Percentiles rank a stretch among this genome's conserved stretches.
phyloP scores from a whole-genome alignment of 2,329 filamentous ascomycete genomes.

The Periconia macrospinosa region DNA sequence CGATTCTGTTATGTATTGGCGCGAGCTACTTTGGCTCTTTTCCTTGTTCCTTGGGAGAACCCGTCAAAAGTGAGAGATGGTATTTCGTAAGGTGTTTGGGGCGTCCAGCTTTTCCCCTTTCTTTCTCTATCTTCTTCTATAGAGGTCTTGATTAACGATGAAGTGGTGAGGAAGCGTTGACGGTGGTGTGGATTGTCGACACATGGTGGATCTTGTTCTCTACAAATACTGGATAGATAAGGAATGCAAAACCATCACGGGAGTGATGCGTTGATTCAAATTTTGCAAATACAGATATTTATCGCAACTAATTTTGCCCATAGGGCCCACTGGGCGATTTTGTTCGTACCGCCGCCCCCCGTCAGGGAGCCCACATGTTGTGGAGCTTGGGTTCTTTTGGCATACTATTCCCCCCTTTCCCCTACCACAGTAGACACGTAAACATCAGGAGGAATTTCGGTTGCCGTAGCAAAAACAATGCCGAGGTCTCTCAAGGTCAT shows the following conservation, averaged over 20 bases:
- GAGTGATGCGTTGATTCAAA: not conserved
- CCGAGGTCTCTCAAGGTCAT: not conserved
- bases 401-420: too few species aligned
- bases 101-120: slow-evolving; percentile 9
- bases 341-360: too few species aligned
- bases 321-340: too few species aligned
- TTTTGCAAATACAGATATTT: not conserved
- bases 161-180: slow-evolving; percentile 7
- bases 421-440: too few species aligned
- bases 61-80: slow-evolving; percentile 28
- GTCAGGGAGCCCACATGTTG: too few species aligned
- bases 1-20: slow-evolving; percentile 15
- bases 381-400: too few species aligned
- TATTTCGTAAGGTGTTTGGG: slow-evolving; percentile 21
- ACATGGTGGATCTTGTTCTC: not conserved
- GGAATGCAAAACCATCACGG: not conserved
- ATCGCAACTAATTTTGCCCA: too few species aligned
- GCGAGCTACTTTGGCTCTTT: slow-evolving; percentile 16
- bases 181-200: not conserved
- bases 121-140: not conserved
- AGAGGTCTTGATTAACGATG: not conserved
- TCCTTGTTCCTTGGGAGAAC: slow-evolving; percentile 2
- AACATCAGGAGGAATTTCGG: too few species aligned
- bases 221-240: slow-evolving; percentile 1
- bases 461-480: not conserved